Base-by-base conservation (phyloP, 352 stramenopile species). In the Phytophthora constricta region DNA sequence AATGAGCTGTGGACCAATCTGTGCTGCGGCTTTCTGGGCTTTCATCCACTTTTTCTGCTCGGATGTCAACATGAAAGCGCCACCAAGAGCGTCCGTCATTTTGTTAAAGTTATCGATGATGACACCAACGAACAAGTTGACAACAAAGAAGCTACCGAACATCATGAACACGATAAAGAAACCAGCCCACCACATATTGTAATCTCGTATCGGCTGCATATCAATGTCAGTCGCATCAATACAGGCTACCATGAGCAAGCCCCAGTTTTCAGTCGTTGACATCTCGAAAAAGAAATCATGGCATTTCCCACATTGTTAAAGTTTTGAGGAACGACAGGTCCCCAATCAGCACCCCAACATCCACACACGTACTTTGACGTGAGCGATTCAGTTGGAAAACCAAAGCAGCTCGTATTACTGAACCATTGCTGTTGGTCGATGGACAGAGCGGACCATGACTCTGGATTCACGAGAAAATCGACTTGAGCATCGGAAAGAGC, bases 91-190 rank as follows among this genome's bases (percentile, higher is more conserved):
- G 2, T 69, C 77, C 39, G 96, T 97, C 90, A 96, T 96, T 27
- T 87, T 79, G 47, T 97, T 97, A 61, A 98, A 98, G 54, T 97
- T 97, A 57, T 98, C 93, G 47, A 98, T 97, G 60, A 98, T 97
- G 8, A 98, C 90, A 8, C 94, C 94, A 0, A 98, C 87, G 58
- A 98, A 98, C 0, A 98, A 74, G 37, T 98, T 98, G 25, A 98
- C 89, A 4, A 98, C 88, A 53, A 98, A 98, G 60, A 97, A 98
- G 51, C 90, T 90, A 16, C 94, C 89, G 20, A 98, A 70, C 57
- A 98, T 79, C 33, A 98, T 96, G 73, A 97, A 98, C 0, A 82
- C 39, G 13, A 98, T 74, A 59, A 97, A 98, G 62, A 98, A 98
- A 4, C 86, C 79, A 1, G 84, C 73, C 87, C 90, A 97, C 7